Evolutionary conservation across 164 flowering plant genomes (phyloP).

Genomic region (Umbilicus rupestris): DNA sequence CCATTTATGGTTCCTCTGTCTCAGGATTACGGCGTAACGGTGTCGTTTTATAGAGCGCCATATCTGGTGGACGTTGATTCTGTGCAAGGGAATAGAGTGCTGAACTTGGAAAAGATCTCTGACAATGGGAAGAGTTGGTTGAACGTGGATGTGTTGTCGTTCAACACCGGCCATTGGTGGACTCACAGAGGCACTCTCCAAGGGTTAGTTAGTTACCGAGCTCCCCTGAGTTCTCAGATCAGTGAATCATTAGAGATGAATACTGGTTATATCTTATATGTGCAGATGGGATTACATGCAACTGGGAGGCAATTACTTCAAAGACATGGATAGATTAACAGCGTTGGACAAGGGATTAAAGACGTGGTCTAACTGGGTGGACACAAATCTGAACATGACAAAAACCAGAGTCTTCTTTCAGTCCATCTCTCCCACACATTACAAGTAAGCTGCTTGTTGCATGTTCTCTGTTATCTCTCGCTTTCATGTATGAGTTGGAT

Average conservation of each 20-base stretch:
- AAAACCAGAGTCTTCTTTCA: conserved; percentile 65
- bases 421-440: conserved; percentile 78
- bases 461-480: too few relatives aligned
- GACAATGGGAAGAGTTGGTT: conserved; percentile 45
- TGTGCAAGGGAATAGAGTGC: conserved; percentile 42
- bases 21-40: conserved; percentile 52
- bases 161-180: conserved; percentile 85
- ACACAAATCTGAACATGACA: conserved; percentile 39
- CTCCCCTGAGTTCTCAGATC: too few relatives aligned
- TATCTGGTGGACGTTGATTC: conserved; percentile 58
- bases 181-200: conserved; percentile 49
- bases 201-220: conserved; percentile 26
- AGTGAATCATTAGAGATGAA: too few relatives aligned
- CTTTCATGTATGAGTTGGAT: too few relatives aligned
- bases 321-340: conserved; percentile 67
- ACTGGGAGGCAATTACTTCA: conserved; percentile 40
- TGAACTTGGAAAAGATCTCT: conserved; percentile 41
- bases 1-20: neutral
- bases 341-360: conserved; percentile 61
- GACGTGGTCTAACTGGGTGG: conserved; percentile 88
- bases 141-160: conserved; percentile 43
- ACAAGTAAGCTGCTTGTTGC: conserved; percentile 47
- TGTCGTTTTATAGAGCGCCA: conserved; percentile 49
- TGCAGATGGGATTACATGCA: conserved; percentile 83
- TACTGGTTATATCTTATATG: too few relatives aligned